Evolutionary conservation across 768 basidiomycete genomes (phyloP).

Genomic region (Naematelia aurantialba): DNA sequence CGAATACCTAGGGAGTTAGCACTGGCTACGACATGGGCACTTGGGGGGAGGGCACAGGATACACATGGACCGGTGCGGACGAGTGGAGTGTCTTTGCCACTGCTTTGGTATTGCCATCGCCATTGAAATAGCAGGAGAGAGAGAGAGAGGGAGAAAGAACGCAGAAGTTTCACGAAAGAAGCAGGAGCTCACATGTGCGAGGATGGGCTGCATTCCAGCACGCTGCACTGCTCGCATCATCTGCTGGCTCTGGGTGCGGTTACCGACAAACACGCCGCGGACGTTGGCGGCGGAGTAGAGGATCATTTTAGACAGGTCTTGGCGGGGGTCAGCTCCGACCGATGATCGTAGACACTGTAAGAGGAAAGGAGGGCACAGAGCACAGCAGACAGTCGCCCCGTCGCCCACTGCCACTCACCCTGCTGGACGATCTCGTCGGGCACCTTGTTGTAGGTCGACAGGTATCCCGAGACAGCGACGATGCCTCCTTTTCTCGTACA

Average conservation of each 20-base stretch:
- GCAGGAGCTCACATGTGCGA: neutral
- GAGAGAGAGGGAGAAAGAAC: neutral
- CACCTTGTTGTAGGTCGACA: constrained; percentile 31
- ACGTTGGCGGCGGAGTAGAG: constrained; percentile 53
- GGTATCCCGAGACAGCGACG: constrained; percentile 40
- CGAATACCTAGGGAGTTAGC: no score
- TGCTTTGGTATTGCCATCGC: no score
- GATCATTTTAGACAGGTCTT: constrained; percentile 48
- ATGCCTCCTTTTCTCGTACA: constrained; percentile 32
- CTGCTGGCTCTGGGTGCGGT: constrained; percentile 61
- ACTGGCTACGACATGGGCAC: no score
- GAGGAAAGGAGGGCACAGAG: neutral
- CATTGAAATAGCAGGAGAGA: no score
- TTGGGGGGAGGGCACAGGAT: no score
- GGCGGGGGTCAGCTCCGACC: no score
- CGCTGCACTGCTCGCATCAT: neutral
- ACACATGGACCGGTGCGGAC: no score
- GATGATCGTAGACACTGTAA: neutral
- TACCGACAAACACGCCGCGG: constrained; percentile 41
- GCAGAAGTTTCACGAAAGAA: neutral
- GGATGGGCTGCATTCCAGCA: neutral
- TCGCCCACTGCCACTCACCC: constrained; percentile 13
- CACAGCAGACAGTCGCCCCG: neutral
- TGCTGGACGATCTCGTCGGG: constrained; percentile 29
- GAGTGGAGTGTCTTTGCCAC: no score